Evolutionary conservation across 495 filamentous ascomycete species (phyloP), one percentile per base, ranked within the genome.

Genomic region (Pseudoneurospora amorphoporcata): DNA sequence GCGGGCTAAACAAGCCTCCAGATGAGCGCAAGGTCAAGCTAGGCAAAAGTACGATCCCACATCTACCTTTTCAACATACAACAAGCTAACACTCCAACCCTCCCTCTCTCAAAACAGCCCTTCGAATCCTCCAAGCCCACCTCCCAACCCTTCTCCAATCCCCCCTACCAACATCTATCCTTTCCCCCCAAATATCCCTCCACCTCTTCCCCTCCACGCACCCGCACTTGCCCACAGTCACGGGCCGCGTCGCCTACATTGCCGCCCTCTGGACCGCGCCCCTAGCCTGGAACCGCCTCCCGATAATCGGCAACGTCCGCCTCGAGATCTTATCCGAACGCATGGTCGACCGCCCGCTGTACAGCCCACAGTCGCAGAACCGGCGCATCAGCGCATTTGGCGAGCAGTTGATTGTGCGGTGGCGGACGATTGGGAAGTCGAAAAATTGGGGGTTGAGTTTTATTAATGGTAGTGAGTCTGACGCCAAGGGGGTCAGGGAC

Each of bases 121-220:
- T 99, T 39, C 88, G 93, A 39, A 92, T 88, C 71, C 90, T 99
- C 40, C 95, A 96, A 82, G 88, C 91, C 38, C 91, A 90, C 72
- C 90, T 99, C 39, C 94, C 95, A 19, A 92, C 91, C 16, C 87
- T 99, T 38, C 87, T 99, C 19, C 90, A 92, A 76, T 91, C 94
- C 9, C 90, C 89, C 7, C 87, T 98, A 1, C 95, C 95, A 3
- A 89, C 90, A 68, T 89, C 92, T 61, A 92, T 99, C 76, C 92
- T 99, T 76, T 92, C 92, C 0, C 95, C 95, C 1, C 88, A 89
- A 77, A 95, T 98, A 74, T 91, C 90, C n/a, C 89, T 99, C 38
- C 92, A 97, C 81, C 92, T 98, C 71, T 99, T 99, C 83, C 95
- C 95, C 38, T 94, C 94, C 3, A 98, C 95, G 0, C 96, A 99